Conservation (phyloP, 1,139 yeast genomes). For the Blastobotrys aristatus region DNA sequence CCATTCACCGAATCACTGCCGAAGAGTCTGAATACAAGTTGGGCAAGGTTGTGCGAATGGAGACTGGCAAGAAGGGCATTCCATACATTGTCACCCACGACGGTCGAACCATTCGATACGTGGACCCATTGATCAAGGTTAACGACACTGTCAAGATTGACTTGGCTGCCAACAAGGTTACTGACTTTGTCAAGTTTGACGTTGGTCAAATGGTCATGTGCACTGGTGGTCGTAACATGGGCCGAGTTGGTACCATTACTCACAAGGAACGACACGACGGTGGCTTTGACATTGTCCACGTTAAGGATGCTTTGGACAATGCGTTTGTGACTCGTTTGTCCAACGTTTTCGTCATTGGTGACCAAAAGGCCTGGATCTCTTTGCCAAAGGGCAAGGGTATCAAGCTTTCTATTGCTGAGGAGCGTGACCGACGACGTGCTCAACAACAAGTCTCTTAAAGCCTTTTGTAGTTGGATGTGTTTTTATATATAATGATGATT, state of each 20-base stretch:
- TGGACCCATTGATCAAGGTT: constrained; percentile 93
- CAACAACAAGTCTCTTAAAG: constrained; percentile 15
- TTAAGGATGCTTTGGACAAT: constrained; percentile 96
- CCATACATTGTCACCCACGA: constrained; percentile 99
- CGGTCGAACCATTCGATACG: constrained; percentile 99
- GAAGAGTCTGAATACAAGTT: constrained; percentile 98
- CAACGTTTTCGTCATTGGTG: constrained; percentile 97
- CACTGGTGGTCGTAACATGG: constrained; percentile 99
- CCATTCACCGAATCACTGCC: constrained; percentile 98
- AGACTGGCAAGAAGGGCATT: constrained; percentile 96
- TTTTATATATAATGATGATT: constrained; percentile 1
- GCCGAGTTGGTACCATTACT: constrained; percentile 96
- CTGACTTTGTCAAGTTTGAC: constrained; percentile 89
- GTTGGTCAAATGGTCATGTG: constrained; percentile 95
- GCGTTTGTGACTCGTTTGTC: constrained; percentile 96
- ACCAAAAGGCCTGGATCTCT: constrained; percentile 86
- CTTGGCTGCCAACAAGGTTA: constrained; percentile 90
- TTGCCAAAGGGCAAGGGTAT: constrained; percentile 99
- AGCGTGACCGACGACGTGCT: constrained; percentile 85
- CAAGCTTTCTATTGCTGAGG: constrained; percentile 96
- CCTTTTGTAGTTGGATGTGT: not conserved
- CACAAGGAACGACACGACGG: constrained; percentile 99
- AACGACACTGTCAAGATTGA: constrained; percentile 97
- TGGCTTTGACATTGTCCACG: constrained; percentile 98
- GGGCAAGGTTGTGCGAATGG: constrained; percentile 96